These are phyloP conservation scores for Albugo laibachii DNA, from an alignment of 352 stramenopile genomes.

Conservation along the genomic window DNA sequence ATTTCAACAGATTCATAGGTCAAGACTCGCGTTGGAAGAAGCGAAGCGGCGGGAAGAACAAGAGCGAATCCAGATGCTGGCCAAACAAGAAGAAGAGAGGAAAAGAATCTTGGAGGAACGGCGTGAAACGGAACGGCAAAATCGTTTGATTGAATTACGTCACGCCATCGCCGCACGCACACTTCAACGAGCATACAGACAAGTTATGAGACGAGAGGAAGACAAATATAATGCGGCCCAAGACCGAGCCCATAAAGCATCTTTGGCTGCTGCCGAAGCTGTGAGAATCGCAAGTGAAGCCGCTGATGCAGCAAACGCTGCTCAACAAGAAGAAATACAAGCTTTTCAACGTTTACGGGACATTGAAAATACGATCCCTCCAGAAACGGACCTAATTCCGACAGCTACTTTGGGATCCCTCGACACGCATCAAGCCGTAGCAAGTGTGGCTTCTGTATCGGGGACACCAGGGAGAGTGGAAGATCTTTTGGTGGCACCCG, in stretches of 20 bases:
- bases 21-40: slow-evolving; percentile 54
- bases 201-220: slow-evolving; percentile 40
- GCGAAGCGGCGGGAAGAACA: slow-evolving; percentile 37
- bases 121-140: background rate
- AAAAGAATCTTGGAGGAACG: slow-evolving; percentile 2
- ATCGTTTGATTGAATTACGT: slow-evolving; percentile 35
- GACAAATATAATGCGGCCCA: slow-evolving; percentile 41
- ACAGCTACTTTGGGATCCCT: slow-evolving; percentile 31
- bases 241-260: slow-evolving; percentile 44
- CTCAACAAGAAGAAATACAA: slow-evolving; percentile 53
- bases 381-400: slow-evolving; percentile 25
- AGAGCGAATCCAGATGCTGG: slow-evolving; percentile 20
- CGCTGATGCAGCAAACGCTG: slow-evolving; percentile 43
- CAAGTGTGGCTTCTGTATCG: no score
- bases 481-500: no score
- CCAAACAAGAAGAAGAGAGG: slow-evolving; percentile 11
- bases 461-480: no score
- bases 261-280: slow-evolving; percentile 45
- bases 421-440: slow-evolving; percentile 3
- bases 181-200: slow-evolving; percentile 58
- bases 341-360: slow-evolving; percentile 47
- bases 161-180: slow-evolving; percentile 23
- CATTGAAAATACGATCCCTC: slow-evolving; percentile 27
- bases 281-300: slow-evolving; percentile 54
- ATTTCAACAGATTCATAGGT: slow-evolving; percentile 66